Evolutionary conservation across 371 early-diverging fungal genomes (phyloP), one percentile per base, ranked within the genome.

Genomic region (Apophysomyces elegans): DNA sequence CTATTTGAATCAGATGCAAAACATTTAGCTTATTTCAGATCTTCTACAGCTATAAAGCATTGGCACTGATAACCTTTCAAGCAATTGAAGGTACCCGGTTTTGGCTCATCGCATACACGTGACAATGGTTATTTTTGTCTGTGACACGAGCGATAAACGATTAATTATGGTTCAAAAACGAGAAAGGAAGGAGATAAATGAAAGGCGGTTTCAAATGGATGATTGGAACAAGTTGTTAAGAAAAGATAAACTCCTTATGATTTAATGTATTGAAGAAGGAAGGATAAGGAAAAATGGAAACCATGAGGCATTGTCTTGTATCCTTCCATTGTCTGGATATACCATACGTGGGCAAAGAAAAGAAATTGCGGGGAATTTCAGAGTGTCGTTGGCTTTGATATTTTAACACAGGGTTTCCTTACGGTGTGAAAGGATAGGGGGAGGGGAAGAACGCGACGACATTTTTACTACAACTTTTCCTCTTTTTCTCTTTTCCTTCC

Each of bases 401-500:
- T 50, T 50, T 16, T 50, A 50, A 21, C 54, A 13, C 41, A 41
- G 41, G 8, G 5, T 41, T 41, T 41, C 8, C 54, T 50, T 50
- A 21, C 21, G 54, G 16, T 50, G 54, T 21, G 54, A 50, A 50
- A 50, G 21, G 54, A 26, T 21, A 26, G 54, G 54, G n/a, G 21
- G 54, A 26, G 54, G n/a, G 21, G 21, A 50, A 50, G 54, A 50
- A 50, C 54, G 54, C 21, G 21, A 50, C n/a, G 54, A 21, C 54
- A 50, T 50, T 50, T 50, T 50, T 50, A 50, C 16, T 50, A 26
- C 21, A 58, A 13, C 37, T 32, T 36, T 46, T 32, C 47, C 37
- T 37, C 13, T 44, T 47, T 62, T 44, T 61, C 32, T 32, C 61
- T 7, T 61, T 60, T 43, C 60, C 26, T 36, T 39, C 44, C 44